These are phyloP conservation scores for Cerioporus squamosus DNA, from an alignment of 1,284 basidiomycete genomes.

Conservation along the genomic window DNA sequence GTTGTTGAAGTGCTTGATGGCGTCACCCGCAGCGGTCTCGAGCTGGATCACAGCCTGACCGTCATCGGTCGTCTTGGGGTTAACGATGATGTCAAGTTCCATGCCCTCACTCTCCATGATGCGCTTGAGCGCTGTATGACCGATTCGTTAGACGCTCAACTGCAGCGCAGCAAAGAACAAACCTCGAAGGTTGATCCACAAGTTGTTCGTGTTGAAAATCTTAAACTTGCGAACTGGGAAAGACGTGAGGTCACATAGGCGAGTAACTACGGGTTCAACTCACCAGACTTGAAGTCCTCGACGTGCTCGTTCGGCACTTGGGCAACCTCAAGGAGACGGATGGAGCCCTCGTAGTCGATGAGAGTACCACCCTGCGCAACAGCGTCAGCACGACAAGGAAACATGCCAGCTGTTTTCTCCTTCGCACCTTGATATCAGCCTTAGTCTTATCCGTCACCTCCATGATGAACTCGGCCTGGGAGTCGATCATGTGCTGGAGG, in stretches of 20 bases:
- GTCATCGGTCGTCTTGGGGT: constrained; percentile 90
- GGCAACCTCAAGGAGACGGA: constrained; percentile 96
- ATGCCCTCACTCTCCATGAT: constrained; percentile 92
- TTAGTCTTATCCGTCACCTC: constrained; percentile 99
- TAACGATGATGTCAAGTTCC: constrained; percentile 94
- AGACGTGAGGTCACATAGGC: not conserved
- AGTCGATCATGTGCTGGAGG: constrained; percentile 90
- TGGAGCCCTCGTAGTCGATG: constrained; percentile 94
- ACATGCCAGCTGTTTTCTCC: not conserved
- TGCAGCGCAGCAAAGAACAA: constrained; percentile 21
- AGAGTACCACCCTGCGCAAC: constrained; percentile 85
- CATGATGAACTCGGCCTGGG: constrained; percentile 92
- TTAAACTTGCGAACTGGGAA: constrained; percentile 82
- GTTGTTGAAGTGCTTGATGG: constrained; percentile 96
- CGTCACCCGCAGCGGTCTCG: constrained; percentile 97
- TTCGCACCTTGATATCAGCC: constrained; percentile 89
- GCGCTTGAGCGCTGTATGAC: constrained; percentile 70
- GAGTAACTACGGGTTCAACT: not conserved
- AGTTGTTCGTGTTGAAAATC: constrained; percentile 98
- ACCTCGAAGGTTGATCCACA: constrained; percentile 94
- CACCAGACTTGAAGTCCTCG: constrained; percentile 92
- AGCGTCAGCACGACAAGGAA: not conserved
- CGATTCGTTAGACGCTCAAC: constrained; percentile 1
- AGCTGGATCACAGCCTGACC: constrained; percentile 86
- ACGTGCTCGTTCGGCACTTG: constrained; percentile 98